Conservation (phyloP, 202 grass and related monocot species). For the Digitaria exilis region DNA sequence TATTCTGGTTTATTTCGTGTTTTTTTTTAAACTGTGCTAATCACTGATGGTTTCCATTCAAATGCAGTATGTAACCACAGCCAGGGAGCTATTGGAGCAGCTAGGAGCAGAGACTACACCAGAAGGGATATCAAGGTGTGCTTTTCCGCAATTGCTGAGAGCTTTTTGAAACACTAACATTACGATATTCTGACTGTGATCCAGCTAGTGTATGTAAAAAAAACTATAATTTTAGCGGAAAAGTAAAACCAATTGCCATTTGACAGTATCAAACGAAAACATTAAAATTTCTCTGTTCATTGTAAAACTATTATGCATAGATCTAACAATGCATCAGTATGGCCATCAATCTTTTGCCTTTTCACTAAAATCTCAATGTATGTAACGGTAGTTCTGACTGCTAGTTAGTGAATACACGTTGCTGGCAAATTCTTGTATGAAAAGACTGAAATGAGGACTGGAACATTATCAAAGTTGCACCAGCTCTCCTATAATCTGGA, state of each 20-base stretch:
- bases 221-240: background rate
- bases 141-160: background rate
- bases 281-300: background rate
- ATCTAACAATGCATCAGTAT: background rate
- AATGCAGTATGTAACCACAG: slow-evolving; percentile 85
- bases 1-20: background rate
- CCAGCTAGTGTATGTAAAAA: background rate
- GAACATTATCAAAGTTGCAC: background rate
- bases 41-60: slow-evolving; percentile 3
- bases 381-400: background rate
- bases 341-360: background rate
- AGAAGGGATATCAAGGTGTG: slow-evolving; percentile 68
- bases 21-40: too few species aligned
- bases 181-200: background rate
- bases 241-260: background rate
- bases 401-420: background rate
- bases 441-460: background rate
- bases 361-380: background rate
- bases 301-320: background rate
- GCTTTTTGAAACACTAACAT: background rate
- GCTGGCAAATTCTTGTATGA: background rate
- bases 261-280: background rate
- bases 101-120: slow-evolving; percentile 71
- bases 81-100: slow-evolving; percentile 82
- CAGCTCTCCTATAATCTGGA: background rate